Base-by-base conservation (phyloP, 768 basidiomycete genomes). In the Pisolithus microcarpus region DNA sequence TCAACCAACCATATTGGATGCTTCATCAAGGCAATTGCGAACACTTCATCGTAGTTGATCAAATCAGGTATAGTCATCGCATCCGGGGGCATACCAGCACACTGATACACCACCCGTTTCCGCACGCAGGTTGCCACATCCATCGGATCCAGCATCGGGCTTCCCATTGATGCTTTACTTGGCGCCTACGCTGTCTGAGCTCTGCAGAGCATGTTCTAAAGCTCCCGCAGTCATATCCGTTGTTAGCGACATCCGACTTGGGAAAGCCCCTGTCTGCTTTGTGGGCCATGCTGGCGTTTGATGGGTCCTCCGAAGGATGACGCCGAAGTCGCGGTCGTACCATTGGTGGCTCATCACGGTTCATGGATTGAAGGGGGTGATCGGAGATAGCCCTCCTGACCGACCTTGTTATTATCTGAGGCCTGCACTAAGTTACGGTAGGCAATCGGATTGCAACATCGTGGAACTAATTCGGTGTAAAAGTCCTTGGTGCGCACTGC, bases 11-110 rank as follows among this genome's bases (percentile, higher is more conserved):
- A 0, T 91, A 92, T 56, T 89, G 85, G 81, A 69, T 91, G 49
- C 70, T 91, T 16, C 90, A 92, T 59, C 76, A 77, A 49, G 90
- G 89, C 31, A 84, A 80, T 58, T 92, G 90, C 60, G 87, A 91
- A 57, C 90, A 92, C 60, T 87, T 83, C 62, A 56, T 90, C 19
- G 76, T 85, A 19, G 55, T 91, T 37, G 81, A 88, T 52, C 77
- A 85, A 55, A 82, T 92, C 53, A 76, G 91, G 90, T 80, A 58
- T 28, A 24, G 30, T 15, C 50, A 31, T 21, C 16, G 4, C 40
- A 8, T 30, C 16, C 30, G 15, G 23, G 8, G 46, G 50, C 30
- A 30, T 30, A 30, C 30, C 48, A 19, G 38, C 11, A 10, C 34
- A 15, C 38, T 28, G 49, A 45, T 19, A 36, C 4, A 43, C 53